Percentiles rank a stretch among this genome's conserved stretches.
These are phyloP conservation scores for Lipomyces starkeyi DNA, from an alignment of 805 yeast species.

Conservation along the genomic window DNA sequence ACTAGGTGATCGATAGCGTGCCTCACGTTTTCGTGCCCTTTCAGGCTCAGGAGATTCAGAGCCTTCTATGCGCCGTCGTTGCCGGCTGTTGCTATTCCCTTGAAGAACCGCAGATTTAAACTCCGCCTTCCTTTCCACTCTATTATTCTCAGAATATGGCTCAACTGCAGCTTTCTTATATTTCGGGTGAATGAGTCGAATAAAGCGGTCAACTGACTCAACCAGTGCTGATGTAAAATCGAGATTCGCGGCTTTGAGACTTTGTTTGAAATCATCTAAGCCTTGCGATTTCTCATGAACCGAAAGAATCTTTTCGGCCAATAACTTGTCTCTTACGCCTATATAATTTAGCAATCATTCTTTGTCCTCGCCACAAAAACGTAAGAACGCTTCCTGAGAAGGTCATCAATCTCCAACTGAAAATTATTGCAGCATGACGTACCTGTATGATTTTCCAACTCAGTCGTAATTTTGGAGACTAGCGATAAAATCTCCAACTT, in stretches of 20 bases:
- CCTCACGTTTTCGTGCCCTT: neutral
- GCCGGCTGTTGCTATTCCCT: neutral
- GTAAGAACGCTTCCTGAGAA: neutral
- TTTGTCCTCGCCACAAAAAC: neutral
- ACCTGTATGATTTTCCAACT: slow-evolving; percentile 44
- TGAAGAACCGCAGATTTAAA: neutral
- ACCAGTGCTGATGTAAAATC: slow-evolving; percentile 47
- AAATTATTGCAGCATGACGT: slow-evolving; percentile 17
- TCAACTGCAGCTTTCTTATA: slow-evolving; percentile 26
- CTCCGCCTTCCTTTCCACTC: slow-evolving; percentile 6
- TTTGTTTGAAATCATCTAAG: slow-evolving; percentile 47
- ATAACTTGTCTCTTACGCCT: slow-evolving; percentile 52
- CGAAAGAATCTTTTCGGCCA: slow-evolving; percentile 56
- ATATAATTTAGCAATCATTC: slow-evolving; percentile 1
- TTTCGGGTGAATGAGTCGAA: slow-evolving; percentile 46
- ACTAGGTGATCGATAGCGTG: slow-evolving; percentile 13
- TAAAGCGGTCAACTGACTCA: slow-evolving; percentile 43
- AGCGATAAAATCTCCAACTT: slow-evolving; percentile 45
- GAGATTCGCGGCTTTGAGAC: slow-evolving; percentile 54
- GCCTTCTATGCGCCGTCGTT: neutral
- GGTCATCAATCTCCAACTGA: slow-evolving; percentile 49
- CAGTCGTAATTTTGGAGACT: slow-evolving; percentile 46
- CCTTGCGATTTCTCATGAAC: slow-evolving; percentile 47
- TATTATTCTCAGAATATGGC: slow-evolving; percentile 4
- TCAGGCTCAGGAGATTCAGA: neutral